These are phyloP conservation scores for Pichia cactophila DNA, from an alignment of 1,139 yeast species.

Conservation along the genomic window DNA sequence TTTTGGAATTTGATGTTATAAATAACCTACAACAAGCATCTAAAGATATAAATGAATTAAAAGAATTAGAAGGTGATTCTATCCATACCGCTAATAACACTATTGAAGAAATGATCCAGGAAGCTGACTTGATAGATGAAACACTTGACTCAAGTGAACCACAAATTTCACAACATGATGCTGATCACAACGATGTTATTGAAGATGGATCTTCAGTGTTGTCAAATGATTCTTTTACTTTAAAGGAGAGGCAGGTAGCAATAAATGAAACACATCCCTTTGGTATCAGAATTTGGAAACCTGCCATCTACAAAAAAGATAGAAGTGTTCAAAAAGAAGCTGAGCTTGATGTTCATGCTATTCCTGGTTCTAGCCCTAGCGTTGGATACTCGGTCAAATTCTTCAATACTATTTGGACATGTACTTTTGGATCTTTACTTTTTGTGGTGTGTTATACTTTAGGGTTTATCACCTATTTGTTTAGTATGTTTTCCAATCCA, in stretches of 20 bases:
- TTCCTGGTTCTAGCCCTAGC: slow-evolving; percentile 43
- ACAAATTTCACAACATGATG: background rate
- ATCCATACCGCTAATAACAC: slow-evolving; percentile 9
- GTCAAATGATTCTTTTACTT: slow-evolving; percentile 76
- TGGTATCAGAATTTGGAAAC: slow-evolving; percentile 98
- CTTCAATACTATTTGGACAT: slow-evolving; percentile 72
- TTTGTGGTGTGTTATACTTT: slow-evolving; percentile 45
- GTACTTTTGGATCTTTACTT: slow-evolving; percentile 61
- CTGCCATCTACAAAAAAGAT: slow-evolving; percentile 86
- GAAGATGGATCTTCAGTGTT: slow-evolving; percentile 40
- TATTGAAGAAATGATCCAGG: slow-evolving; percentile 2
- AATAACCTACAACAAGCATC: slow-evolving; percentile 19
- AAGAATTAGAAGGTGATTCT: slow-evolving; percentile 22
- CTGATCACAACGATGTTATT: slow-evolving; percentile 22
- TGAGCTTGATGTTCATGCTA: slow-evolving; percentile 81
- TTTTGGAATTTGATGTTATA: slow-evolving; percentile 23
- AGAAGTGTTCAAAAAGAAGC: slow-evolving; percentile 91
- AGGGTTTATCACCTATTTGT: slow-evolving; percentile 33
- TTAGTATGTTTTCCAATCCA: slow-evolving; percentile 35
- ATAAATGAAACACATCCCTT: slow-evolving; percentile 96
- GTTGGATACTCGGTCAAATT: slow-evolving; percentile 58
- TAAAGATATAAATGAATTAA: slow-evolving; percentile 19
- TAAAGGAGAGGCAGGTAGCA: slow-evolving; percentile 90
- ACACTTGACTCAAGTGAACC: background rate
- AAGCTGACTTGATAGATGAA: background rate